Evolutionary conservation across 257 asterid genomes (phyloP), one percentile per base, ranked within the genome.

Genomic region (Misopates orontium): DNA sequence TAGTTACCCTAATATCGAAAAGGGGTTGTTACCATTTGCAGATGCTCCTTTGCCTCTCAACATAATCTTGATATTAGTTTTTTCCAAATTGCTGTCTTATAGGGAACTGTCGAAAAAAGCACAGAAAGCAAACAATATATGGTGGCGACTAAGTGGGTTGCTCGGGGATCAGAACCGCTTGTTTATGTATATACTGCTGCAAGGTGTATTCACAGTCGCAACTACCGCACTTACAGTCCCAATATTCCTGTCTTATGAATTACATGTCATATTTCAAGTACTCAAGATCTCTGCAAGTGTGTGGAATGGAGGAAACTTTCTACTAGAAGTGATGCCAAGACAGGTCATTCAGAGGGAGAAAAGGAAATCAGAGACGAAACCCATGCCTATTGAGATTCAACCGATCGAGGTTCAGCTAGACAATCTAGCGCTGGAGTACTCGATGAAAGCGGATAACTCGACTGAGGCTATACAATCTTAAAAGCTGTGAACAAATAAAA

Each of bases 121-220:
- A 56, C 90, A 86, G 78, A 94, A 94, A 76, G 99, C 97, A 5
- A 90, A 90, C 78, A 94, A 86, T 45, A 0, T 73, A 20, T 94
- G 96, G 97, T 94, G 99, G 99, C 92, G 97, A 12, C 36, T 90
- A 32, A 94, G 97, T 18, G 97, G 97, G 59, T 60, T 94, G 79
- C 95, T 94, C 0, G 99, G 99, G 64, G 96, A 90, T 54, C 87
- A 86, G 68, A 94, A 94, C 39, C 97, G 99, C 4, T 44, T 86
- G 89, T 84, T 94, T 11, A 94, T 90, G 99, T 94, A 88, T 62
- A 94, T 86, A 58, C 75, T 90, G 52, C 84, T 94, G 7, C 99
- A 94, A 77, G 97, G 85, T 20, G 59, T 88, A 57, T 94, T 94
- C 76, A 90, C 97, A 0, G 80, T 88, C 70, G 97, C 99, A 47